A percentile compares a stretch with the other conserved stretches of the same genome.
Conservation (phyloP, 2,329 filamentous ascomycete genomes). For the Cryphonectria naterciae region DNA sequence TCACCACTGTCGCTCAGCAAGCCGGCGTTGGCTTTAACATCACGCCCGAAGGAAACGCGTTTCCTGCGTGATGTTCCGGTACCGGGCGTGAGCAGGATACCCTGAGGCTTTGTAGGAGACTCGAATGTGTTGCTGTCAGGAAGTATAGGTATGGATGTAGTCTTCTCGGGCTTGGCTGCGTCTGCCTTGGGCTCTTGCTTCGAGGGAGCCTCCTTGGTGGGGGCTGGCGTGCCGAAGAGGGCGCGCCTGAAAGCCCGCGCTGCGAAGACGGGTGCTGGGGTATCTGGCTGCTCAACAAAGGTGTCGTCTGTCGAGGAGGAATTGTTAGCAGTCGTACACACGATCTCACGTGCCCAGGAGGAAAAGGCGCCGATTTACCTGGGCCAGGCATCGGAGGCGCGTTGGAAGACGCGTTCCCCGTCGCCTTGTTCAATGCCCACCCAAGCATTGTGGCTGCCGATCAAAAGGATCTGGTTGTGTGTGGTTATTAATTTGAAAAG, state of each 20-base stretch:
- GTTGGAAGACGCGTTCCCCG: constrained; percentile 36
- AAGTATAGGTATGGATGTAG: constrained; percentile 20
- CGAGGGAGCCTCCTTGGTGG: constrained; percentile 31
- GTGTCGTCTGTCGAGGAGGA: constrained; percentile 42
- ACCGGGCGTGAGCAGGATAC: constrained; percentile 67
- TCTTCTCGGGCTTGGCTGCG: constrained; percentile 33
- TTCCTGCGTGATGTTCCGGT: constrained; percentile 64
- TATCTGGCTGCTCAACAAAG: constrained; percentile 63
- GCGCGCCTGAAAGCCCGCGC: constrained; percentile 67
- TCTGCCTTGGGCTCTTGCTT: constrained; percentile 34
- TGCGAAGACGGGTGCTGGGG: constrained; percentile 68
- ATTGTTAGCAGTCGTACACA: constrained; percentile 6
- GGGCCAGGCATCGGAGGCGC: constrained; percentile 36
- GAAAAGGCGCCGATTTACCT: constrained; percentile 15
- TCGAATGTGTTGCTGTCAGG: constrained; percentile 32
- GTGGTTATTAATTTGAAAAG: constrained; percentile 10
- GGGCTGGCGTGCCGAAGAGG: constrained; percentile 63
- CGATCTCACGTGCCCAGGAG: neutral
- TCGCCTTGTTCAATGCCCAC: constrained; percentile 58
- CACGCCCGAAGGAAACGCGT: constrained; percentile 67
- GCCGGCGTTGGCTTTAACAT: constrained; percentile 48
- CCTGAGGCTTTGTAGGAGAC: constrained; percentile 56
- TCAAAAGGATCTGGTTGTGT: neutral
- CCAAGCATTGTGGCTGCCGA: constrained; percentile 52
- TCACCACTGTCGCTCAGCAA: constrained; percentile 36